Evolutionary conservation across 192 early-diverging fungal species (phyloP).

Genomic region (Radiomyces spectabilis): DNA sequence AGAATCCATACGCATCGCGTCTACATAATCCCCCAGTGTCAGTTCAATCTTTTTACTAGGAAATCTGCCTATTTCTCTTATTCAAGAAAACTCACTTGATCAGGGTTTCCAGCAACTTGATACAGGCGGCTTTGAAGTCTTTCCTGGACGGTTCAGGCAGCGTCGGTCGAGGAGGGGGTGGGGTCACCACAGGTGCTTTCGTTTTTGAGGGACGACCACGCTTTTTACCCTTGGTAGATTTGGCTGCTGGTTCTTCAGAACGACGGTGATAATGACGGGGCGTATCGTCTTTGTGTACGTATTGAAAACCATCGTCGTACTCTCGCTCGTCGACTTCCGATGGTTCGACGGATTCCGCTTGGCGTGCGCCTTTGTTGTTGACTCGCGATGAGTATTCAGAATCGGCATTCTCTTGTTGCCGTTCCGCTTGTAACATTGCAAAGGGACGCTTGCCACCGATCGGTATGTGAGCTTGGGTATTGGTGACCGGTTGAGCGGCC

Average conservation of each 20-base stretch:
- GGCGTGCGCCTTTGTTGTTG: not conserved
- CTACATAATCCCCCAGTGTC: too few species aligned
- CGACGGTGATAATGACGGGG: not conserved
- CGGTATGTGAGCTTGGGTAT: not conserved
- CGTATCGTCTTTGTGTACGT: not conserved
- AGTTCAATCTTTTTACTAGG: too few species aligned
- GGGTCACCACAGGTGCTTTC: constrained; percentile 23
- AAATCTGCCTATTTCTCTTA: not conserved
- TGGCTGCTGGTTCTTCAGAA: constrained; percentile 6
- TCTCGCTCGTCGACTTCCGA: not conserved
- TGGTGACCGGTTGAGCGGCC: not conserved
- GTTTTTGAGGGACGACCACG: constrained; percentile 24
- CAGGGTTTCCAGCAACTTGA: constrained; percentile 56
- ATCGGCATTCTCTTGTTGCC: too few species aligned
- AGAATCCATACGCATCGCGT: constrained; percentile 82
- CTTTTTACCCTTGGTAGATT: constrained; percentile 23
- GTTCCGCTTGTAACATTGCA: not conserved
- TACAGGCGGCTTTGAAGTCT: constrained; percentile 53
- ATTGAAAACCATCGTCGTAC: not conserved
- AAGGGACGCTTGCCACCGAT: constrained; percentile 2
- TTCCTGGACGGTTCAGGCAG: constrained; percentile 28
- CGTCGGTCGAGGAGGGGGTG: not conserved
- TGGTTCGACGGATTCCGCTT: not conserved
- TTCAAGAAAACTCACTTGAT: constrained; percentile 40
- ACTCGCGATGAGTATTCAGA: not conserved